Conservation (phyloP, 202 grass and related monocot species). For the Zizania palustris region DNA sequence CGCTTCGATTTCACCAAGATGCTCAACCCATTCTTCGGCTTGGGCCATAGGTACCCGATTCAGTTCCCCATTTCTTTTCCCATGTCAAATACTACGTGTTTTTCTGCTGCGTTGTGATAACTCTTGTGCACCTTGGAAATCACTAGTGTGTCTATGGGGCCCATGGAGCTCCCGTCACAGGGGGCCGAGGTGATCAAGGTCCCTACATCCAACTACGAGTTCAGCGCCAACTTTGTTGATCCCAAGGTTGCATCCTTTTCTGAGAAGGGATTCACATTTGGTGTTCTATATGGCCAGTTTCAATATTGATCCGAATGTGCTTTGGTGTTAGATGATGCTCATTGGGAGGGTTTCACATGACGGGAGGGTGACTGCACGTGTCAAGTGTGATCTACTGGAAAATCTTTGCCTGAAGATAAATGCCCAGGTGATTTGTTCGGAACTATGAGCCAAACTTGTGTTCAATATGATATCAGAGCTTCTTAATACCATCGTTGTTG, state of each 20-base stretch:
- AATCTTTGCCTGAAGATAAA: slow-evolving; percentile 59
- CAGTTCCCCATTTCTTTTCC: not conserved
- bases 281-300: not conserved
- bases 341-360: slow-evolving; percentile 59
- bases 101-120: not conserved
- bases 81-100: slow-evolving; percentile 4
- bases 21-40: slow-evolving; percentile 54
- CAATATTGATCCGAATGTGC: not conserved
- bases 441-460: not conserved
- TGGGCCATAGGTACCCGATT: slow-evolving; percentile 59
- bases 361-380: slow-evolving; percentile 57
- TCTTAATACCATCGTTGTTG: not conserved
- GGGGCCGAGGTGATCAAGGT: slow-evolving; percentile 61
- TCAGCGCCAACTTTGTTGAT: slow-evolving; percentile 64
- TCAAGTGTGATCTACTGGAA: slow-evolving; percentile 59
- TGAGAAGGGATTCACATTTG: not conserved
- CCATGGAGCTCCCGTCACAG: slow-evolving; percentile 56
- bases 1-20: slow-evolving; percentile 51
- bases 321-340: slow-evolving; percentile 59
- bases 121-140: not conserved
- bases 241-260: slow-evolving; percentile 50
- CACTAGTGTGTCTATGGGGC: slow-evolving; percentile 59
- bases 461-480: not conserved
- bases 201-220: slow-evolving; percentile 58
- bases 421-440: slow-evolving; percentile 57